Base-by-base conservation (phyloP, 164 flowering plant species). In the Sextonia rubra region DNA sequence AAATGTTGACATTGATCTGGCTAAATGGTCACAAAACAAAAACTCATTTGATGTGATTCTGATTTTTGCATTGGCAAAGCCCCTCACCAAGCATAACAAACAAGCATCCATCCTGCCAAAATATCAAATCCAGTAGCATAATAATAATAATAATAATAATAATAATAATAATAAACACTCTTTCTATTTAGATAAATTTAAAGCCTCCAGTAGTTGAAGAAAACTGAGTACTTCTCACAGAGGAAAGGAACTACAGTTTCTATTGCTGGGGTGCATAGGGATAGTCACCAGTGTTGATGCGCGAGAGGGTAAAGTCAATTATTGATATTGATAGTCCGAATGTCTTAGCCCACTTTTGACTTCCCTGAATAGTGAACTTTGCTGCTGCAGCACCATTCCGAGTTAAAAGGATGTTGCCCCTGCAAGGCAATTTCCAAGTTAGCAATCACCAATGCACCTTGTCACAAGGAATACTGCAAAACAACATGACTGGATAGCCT, bases 321-420 rank as follows among this genome's bases (percentile, higher is more conserved):
- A 93, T 91, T 11, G 97, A 91, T 64, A 86, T 68, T 4, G 68
- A 62, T 67, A 96, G 77, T 14, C 98, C 98, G 77, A 77, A 85
- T 70, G 97, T 86, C 71, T 27, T 83, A 52, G 89, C 73, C 75
- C 62, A 61, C 75, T 88, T 75, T 23, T 77, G 77, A 77, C 75
- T 90, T 55, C 98, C 97, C 66, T 90, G 94, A 47, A 96, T 89
- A 30, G 80, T 85, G 76, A 90, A 92, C 52, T 61, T 76, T 80
- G 81, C 62, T 22, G 75, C 71, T 65, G 71, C 77, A 76, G 79
- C 80, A 60, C 84, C 91, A 73, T 82, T 87, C 27, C 91, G 88
- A 70, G 84, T 80, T 71, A 93, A 73, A 58, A 96, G 97, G 66
- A 96, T 83, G 73, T 93, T 96, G n/a, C 98, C 99, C 97, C 98